Base-by-base conservation (phyloP, 1,284 basidiomycete species). In the Neolentinus lepideus region DNA sequence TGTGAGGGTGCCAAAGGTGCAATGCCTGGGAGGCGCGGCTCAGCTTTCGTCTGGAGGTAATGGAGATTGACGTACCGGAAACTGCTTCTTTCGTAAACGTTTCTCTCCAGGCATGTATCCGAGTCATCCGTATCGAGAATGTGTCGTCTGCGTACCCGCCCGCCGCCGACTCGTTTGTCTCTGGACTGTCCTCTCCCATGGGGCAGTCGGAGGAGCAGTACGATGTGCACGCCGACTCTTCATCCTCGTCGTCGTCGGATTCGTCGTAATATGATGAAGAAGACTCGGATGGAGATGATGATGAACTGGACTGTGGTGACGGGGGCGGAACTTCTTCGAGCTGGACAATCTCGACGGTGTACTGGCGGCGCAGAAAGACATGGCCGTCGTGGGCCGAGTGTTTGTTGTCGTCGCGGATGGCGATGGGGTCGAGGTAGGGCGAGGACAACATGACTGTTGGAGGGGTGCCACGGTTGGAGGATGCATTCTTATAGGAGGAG, bases 261-360 rank as follows among this genome's bases (percentile, higher is more conserved):
- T 68, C 59, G 29, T 57, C 58, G 21, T 56, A 59, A 2, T 69
- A 71, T 4, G 71, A 71, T 24, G 61, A 71, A 1, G 74, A 75
- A 0, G 66, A 69, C 6, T 73, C 72, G 1, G 70, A 69, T 54
- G 65, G 64, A 26, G 72, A 73, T 50, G 70, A 69, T 36, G 64
- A 62, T 2, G 64, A 69, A 35, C 67, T 70, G 22, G 75, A 74
- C 36, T 67, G 68, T 26, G 74, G 77, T 10, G 82, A 78, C 0
- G 85, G 84, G 1, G 83, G 74, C 0, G 82, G 66, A 3, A 78
- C 82, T 65, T 89, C 85, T 52, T 81, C 80, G 69, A 89, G 86
- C 69, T 88, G 78, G 56, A 88, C 89, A 71, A 88, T 81, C 69
- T 84, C 80, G 26, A 83, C 68, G 19, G 79, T 70, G 66, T 76